These are phyloP conservation scores for Candida ulmi DNA, from an alignment of 805 yeast genomes.

Conservation along the genomic window DNA sequence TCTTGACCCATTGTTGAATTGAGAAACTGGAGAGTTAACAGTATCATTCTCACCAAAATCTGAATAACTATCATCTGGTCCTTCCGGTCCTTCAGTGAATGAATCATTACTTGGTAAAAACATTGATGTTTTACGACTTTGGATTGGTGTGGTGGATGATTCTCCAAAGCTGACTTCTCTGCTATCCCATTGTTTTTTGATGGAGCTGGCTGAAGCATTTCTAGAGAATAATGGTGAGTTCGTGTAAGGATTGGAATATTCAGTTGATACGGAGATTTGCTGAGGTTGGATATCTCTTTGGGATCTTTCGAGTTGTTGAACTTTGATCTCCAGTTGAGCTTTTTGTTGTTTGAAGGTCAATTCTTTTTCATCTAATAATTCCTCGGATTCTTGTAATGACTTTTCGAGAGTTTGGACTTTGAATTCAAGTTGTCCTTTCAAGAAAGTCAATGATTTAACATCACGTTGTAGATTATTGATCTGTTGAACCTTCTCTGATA, in stretches of 20 bases:
- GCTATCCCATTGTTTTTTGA: conserved; percentile 22
- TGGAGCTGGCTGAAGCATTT: conserved; percentile 14
- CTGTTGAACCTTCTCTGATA: conserved; percentile 19
- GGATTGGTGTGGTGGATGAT: conserved; percentile 41
- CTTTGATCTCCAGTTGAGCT: conserved; percentile 13
- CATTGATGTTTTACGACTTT: conserved; percentile 19
- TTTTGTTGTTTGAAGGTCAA: conserved; percentile 13
- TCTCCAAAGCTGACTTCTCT: conserved; percentile 38
- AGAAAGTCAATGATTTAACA: conserved; percentile 22
- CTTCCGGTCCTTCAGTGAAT: conserved; percentile 8
- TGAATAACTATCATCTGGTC: conserved; percentile 7
- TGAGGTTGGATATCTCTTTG: conserved; percentile 16
- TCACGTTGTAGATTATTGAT: conserved; percentile 15
- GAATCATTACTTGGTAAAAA: conserved; percentile 6
- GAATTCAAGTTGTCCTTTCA: conserved; percentile 15
- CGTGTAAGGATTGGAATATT: conserved; percentile 1
- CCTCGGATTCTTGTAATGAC: conserved; percentile 22
- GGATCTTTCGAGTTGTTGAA: conserved; percentile 14
- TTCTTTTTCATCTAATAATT: conserved; percentile 15
- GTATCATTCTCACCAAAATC: conserved; percentile 11
- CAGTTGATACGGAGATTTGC: conserved; percentile 5
- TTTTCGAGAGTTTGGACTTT: conserved; percentile 19
- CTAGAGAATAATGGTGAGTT: conserved; percentile 2
- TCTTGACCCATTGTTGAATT: conserved; percentile 12
- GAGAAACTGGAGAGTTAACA: conserved; percentile 15